These are phyloP conservation scores for Ophiocordyceps unilateralis DNA, from an alignment of 2,329 filamentous ascomycete genomes.

Conservation along the genomic window DNA sequence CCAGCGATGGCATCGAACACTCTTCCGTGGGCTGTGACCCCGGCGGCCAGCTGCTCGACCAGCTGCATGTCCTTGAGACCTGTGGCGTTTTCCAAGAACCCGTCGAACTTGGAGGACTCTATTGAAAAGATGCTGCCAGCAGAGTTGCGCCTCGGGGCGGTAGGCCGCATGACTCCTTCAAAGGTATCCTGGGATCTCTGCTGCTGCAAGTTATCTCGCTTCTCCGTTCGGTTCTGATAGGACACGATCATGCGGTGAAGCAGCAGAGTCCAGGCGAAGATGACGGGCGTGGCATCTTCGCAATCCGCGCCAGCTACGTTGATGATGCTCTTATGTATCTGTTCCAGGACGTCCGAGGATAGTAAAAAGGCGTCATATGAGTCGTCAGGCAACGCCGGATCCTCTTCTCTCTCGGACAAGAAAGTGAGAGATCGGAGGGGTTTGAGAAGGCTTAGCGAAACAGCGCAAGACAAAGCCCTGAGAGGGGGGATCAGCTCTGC, in stretches of 20 bases:
- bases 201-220: slow-evolving; percentile 38
- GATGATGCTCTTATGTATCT: slow-evolving; percentile 56
- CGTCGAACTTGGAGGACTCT: slow-evolving; percentile 40
- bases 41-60: slow-evolving; percentile 30
- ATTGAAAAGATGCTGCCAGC: slow-evolving; percentile 46
- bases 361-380: slow-evolving; percentile 44
- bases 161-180: slow-evolving; percentile 22
- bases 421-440: slow-evolving; percentile 35
- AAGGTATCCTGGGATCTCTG: slow-evolving; percentile 41
- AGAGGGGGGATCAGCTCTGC: slow-evolving; percentile 41
- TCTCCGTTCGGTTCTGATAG: slow-evolving; percentile 44
- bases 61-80: slow-evolving; percentile 33
- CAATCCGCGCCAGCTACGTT: slow-evolving; percentile 37
- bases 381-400: slow-evolving; percentile 16
- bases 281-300: slow-evolving; percentile 51
- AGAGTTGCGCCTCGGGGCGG: slow-evolving; percentile 34
- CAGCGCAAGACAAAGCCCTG: slow-evolving; percentile 50
- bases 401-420: slow-evolving; percentile 20
- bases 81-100: slow-evolving; percentile 33
- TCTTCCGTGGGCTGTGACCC: slow-evolving; percentile 29
- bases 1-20: slow-evolving; percentile 36
- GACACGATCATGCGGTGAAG: slow-evolving; percentile 50
- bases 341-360: slow-evolving; percentile 50
- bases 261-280: slow-evolving; percentile 70
- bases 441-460: slow-evolving; percentile 58